Evolutionary conservation across 306 rosid species (phyloP).

Genomic region (Casuarina glauca): DNA sequence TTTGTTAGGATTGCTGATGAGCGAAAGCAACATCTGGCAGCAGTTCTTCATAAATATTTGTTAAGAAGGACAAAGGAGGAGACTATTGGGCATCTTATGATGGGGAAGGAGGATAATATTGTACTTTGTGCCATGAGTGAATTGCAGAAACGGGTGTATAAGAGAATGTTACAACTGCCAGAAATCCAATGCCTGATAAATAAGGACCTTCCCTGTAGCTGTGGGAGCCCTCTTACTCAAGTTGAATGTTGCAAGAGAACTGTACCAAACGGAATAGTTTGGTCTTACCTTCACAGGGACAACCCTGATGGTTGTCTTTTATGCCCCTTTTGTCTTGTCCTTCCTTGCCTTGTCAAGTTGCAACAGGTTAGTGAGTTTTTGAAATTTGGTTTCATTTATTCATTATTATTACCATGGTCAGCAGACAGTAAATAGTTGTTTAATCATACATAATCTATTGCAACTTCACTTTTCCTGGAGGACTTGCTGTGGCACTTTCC

Average conservation of each 20-base stretch:
- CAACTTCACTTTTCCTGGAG: slow-evolving; percentile 9
- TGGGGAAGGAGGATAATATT: slow-evolving; percentile 96
- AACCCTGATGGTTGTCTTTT: slow-evolving; percentile 92
- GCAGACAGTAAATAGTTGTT: slow-evolving; percentile 22
- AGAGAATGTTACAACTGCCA: slow-evolving; percentile 88
- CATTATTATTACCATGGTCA: slow-evolving; percentile 6
- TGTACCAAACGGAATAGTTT: slow-evolving; percentile 72
- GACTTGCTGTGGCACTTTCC: slow-evolving; percentile 9
- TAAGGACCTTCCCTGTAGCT: slow-evolving; percentile 81
- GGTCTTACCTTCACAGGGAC: slow-evolving; percentile 90
- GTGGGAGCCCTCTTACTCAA: slow-evolving; percentile 94
- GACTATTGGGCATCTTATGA: slow-evolving; percentile 97
- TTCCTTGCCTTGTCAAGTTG: slow-evolving; percentile 95
- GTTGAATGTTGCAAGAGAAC: slow-evolving; percentile 89
- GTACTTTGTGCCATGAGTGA: slow-evolving; percentile 93
- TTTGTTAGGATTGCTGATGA: slow-evolving; percentile 72
- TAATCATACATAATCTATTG: slow-evolving; percentile 8
- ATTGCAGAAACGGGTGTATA: slow-evolving; percentile 78
- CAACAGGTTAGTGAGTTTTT: slow-evolving; percentile 71
- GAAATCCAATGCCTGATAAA: slow-evolving; percentile 85
- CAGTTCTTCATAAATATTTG: slow-evolving; percentile 79
- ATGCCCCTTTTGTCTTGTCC: slow-evolving; percentile 92
- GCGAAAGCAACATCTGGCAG: slow-evolving; percentile 72
- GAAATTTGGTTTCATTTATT: slow-evolving; percentile 14
- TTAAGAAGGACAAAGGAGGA: slow-evolving; percentile 93